Conservation (phyloP, 306 rosid species). For the Prunus fruticosa region DNA sequence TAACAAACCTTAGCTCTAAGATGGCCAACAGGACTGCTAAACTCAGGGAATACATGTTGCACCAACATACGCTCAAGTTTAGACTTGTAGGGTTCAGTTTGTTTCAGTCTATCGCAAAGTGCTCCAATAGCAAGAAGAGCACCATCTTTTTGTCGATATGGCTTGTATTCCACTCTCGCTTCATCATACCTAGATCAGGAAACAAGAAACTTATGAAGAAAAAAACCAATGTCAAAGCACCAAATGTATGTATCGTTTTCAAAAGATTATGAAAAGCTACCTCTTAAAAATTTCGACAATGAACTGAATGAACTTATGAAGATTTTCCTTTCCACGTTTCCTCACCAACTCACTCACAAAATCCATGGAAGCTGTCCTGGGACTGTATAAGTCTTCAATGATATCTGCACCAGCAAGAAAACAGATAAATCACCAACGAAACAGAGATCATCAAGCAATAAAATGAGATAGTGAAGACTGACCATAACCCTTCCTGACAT, state of each 20-base stretch:
- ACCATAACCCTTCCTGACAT: conserved; percentile 99
- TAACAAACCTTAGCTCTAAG: conserved; percentile 88
- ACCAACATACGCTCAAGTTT: conserved; percentile 94
- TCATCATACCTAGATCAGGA: conserved; percentile 68
- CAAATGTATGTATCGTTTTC: conserved; percentile 11
- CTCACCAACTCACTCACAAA: conserved; percentile 94
- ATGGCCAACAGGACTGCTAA: conserved; percentile 89
- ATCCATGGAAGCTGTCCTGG: conserved; percentile 97
- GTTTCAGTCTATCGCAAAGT: conserved; percentile 93
- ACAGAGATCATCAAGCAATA: background rate
- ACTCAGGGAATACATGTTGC: conserved; percentile 97
- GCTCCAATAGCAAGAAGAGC: conserved; percentile 98
- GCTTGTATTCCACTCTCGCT: conserved; percentile 67
- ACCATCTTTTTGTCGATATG: conserved; percentile 92
- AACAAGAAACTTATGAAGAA: background rate
- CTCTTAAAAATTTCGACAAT: conserved; percentile 79
- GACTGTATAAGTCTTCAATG: conserved; percentile 94
- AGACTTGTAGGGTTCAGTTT: conserved; percentile 91
- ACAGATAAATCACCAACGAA: conserved; percentile 20
- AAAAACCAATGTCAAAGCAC: conserved; percentile 4
- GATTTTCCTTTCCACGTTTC: conserved; percentile 94
- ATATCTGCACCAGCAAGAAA: conserved; percentile 55
- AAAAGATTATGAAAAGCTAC: conserved; percentile 29
- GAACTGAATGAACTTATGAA: conserved; percentile 81
- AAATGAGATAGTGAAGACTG: conserved; percentile 26